Conservation (phyloP, 179 eudicot genomes). For the Patellifolia procumbens region DNA sequence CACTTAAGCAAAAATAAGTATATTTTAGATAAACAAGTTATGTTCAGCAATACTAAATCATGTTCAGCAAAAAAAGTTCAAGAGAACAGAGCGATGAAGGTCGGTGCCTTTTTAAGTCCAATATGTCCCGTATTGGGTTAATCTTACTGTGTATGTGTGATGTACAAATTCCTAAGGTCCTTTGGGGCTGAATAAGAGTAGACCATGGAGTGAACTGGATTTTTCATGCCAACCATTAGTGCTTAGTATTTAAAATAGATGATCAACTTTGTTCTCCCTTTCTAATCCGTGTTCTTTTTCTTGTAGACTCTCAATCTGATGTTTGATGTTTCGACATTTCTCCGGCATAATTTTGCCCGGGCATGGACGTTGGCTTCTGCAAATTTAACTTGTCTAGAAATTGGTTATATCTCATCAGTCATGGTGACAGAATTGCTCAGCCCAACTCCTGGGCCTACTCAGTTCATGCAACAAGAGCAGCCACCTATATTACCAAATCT, state of each 20-base stretch:
- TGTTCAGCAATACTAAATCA: no score
- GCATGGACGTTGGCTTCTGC: slow-evolving; percentile 81
- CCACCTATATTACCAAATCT: slow-evolving; percentile 58
- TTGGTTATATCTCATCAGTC: slow-evolving; percentile 72
- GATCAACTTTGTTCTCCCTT: neutral
- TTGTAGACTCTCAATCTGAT: slow-evolving; percentile 77
- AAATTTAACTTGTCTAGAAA: slow-evolving; percentile 71
- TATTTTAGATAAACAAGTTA: no score
- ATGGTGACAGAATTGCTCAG: slow-evolving; percentile 82
- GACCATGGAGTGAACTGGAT: neutral
- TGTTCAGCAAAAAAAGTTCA: no score
- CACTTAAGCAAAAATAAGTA: no score
- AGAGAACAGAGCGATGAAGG: no score
- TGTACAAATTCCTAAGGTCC: neutral
- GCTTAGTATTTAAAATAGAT: neutral
- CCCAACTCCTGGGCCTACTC: slow-evolving; percentile 52
- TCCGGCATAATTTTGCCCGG: slow-evolving; percentile 68
- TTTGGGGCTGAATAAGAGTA: neutral
- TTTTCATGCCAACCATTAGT: no score
- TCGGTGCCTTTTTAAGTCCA: no score
- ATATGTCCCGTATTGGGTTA: neutral
- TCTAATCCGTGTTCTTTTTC: slow-evolving; percentile 22
- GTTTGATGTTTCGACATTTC: slow-evolving; percentile 84
- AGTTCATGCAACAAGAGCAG: slow-evolving; percentile 37
- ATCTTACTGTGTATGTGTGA: neutral